Conservation (phyloP, 768 basidiomycete species). For the Grammothele lineata region DNA sequence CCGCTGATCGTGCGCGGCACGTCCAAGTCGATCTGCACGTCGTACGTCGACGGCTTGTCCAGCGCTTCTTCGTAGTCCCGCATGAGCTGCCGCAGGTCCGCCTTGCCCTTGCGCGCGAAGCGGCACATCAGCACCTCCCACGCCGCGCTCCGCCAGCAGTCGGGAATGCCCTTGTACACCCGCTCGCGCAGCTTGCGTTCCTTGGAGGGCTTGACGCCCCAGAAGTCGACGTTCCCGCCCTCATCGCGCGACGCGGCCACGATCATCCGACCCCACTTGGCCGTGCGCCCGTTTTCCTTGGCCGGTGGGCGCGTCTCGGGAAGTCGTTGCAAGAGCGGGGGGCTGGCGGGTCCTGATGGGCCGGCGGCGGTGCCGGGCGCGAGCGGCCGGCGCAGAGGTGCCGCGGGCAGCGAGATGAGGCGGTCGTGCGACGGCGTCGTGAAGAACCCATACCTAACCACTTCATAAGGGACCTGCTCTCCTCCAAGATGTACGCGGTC, state of each 20-base stretch:
- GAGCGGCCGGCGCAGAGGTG: conserved; percentile 60
- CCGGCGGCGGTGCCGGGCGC: conserved; percentile 31
- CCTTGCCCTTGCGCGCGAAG: conserved; percentile 42
- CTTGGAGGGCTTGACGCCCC: conserved; percentile 65
- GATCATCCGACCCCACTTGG: conserved; percentile 94
- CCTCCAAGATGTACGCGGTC: conserved; percentile 26
- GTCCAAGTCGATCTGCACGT: conserved; percentile 97
- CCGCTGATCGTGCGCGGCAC: conserved; percentile 95
- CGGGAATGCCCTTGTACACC: conserved; percentile 94
- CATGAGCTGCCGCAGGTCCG: conserved; percentile 41
- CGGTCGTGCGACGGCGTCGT: conserved; percentile 77
- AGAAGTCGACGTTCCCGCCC: conserved; percentile 73
- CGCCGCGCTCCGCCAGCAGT: conserved; percentile 89
- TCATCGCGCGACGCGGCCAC: conserved; percentile 59
- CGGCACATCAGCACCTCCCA: conserved; percentile 81
- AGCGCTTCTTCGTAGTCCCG: conserved; percentile 57
- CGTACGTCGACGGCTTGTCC: conserved; percentile 82
- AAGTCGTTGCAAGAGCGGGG: conserved; percentile 42
- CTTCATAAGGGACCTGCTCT: no score
- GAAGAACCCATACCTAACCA: conserved; percentile 96
- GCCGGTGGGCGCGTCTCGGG: conserved; percentile 38
- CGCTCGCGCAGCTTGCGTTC: conserved; percentile 67
- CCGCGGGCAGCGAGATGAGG: conserved; percentile 62
- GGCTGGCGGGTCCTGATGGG: conserved; percentile 40
- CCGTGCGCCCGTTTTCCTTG: conserved; percentile 74